Conservation (phyloP, 768 basidiomycete species). For the Tricholomella constricta region DNA sequence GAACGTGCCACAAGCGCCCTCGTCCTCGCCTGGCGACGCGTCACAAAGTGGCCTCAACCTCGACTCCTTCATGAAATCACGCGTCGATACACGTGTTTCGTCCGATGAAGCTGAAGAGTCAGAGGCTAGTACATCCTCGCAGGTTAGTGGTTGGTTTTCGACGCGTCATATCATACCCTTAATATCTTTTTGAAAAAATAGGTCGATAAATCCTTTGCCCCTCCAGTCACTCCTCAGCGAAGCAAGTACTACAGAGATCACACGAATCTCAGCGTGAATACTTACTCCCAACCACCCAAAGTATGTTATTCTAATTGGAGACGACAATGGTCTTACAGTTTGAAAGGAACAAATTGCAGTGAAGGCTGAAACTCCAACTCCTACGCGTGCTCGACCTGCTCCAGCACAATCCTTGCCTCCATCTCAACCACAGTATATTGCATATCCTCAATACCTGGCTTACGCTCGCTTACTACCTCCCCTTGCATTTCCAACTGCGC, state of each 20-base stretch:
- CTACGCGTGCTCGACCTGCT: conserved; percentile 35
- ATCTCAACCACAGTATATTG: conserved; percentile 34
- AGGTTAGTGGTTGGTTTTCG: conserved; percentile 45
- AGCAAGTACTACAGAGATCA: conserved; percentile 64
- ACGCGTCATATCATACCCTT: conserved; percentile 25
- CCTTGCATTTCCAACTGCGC: conserved; percentile 32
- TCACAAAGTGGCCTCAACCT: conserved; percentile 46
- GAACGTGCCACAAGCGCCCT: conserved; percentile 40
- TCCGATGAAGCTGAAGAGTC: conserved; percentile 32
- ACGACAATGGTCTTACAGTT: conserved; percentile 13
- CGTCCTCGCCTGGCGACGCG: conserved; percentile 55
- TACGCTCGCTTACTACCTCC: conserved; percentile 27
- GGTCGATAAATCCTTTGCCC: conserved; percentile 18
- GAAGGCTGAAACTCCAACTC: conserved; percentile 49
- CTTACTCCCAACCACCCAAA: conserved; percentile 26
- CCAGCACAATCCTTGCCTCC: conserved; percentile 20
- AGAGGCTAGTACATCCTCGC: conserved; percentile 26
- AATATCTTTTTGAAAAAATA: conserved; percentile 10
- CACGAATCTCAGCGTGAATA: conserved; percentile 35
- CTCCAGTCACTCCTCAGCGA: conserved; percentile 60
- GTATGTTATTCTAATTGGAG: conserved; percentile 22
- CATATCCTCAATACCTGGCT: conserved; percentile 41
- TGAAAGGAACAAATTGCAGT: conserved; percentile 27
- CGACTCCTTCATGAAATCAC: conserved; percentile 54
- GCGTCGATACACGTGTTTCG: conserved; percentile 50